Evolutionary conservation across 495 filamentous ascomycete genomes (phyloP).

Genomic region (Penicillium verhagenii): DNA sequence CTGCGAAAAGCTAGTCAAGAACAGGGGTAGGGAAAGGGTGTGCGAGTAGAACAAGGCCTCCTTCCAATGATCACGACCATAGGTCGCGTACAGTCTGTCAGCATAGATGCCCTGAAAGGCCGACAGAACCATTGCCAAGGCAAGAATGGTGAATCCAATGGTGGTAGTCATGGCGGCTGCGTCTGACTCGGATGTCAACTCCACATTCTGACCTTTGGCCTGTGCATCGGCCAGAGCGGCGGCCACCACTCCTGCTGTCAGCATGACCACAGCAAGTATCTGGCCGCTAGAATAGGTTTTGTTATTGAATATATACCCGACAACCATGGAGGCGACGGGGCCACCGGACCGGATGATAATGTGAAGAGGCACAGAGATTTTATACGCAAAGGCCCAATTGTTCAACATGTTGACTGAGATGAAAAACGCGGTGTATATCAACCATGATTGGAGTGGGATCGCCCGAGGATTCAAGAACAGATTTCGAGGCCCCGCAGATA

Average conservation of each 20-base stretch:
- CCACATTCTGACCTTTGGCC: conserved; percentile 61
- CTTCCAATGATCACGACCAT: conserved; percentile 83
- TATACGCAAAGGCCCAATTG: conserved; percentile 96
- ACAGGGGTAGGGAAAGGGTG: conserved; percentile 69
- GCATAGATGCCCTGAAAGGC: conserved; percentile 95
- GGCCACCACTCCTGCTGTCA: conserved; percentile 82
- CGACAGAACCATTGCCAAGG: conserved; percentile 84
- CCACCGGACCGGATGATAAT: conserved; percentile 95
- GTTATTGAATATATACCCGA: conserved; percentile 75
- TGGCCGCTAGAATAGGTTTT: conserved; percentile 81
- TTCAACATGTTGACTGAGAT: conserved; percentile 91
- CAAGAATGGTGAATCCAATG: conserved; percentile 80
- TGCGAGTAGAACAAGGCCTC: conserved; percentile 97
- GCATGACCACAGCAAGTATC: conserved; percentile 70
- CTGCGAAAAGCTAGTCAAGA: conserved; percentile 47
- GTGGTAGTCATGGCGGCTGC: conserved; percentile 46
- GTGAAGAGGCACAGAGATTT: conserved; percentile 94
- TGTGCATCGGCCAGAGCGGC: conserved; percentile 86
- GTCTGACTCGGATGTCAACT: conserved; percentile 12
- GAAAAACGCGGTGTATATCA: conserved; percentile 86
- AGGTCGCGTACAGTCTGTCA: conserved; percentile 78
- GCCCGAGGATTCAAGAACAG: conserved; percentile 71
- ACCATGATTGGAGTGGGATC: conserved; percentile 84
- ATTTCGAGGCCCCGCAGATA: conserved; percentile 57
- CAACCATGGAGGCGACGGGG: conserved; percentile 87